Evolutionary conservation across 2,329 filamentous ascomycete genomes (phyloP), one percentile per base, ranked within the genome.

Genomic region (Claviceps lovelessii): DNA sequence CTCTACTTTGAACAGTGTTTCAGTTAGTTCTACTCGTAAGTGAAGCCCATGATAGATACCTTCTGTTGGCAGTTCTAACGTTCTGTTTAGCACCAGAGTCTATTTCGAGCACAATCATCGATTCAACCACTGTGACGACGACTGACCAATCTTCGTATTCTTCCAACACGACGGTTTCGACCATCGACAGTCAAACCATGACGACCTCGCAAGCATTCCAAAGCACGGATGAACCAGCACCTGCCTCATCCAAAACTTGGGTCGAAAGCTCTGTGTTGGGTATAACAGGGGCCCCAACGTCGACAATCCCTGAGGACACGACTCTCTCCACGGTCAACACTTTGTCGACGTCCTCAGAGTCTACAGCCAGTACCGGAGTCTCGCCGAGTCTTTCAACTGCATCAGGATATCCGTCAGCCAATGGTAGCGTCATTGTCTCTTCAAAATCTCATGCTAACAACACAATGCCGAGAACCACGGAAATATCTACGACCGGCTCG

Each of bases 11-110:
- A 33, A 42, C 9, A 42, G 17, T 41, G 45, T 42, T 7, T 28
- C 49, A 33, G 11, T 29, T 47, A 41, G 51, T 29, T 39, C 29
- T 19, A 41, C 35, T 37, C 55, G 60, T 62, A n/a, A 58, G 60
- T 57, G 11, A 35, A 13, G 23, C 19, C 23, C 31, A 3, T 31
- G 8, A 19, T 6, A 42, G 23, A 51, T 33, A 5, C 19, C 3
- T 23, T 29, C 8, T 19, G n/a, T 11, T 48, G n/a, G 33, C 48
- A 1, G 2, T 49, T 42, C 44, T 54, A 13, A 54, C 35, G 17
- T 2, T 2, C 2, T 23, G 9, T 39, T 8, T 28, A 56, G 39
- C 17, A 5, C 5, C 33, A 23, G 42, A 33, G 15, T 48, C 39
- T 28, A 29, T 23, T n/a, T 7, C 35, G 44, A 33, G 4, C 28